Evolutionary conservation across 2,329 filamentous ascomycete genomes (phyloP), one percentile per base, ranked within the genome.

Genomic region (Aotearoamyces nothofagi): DNA sequence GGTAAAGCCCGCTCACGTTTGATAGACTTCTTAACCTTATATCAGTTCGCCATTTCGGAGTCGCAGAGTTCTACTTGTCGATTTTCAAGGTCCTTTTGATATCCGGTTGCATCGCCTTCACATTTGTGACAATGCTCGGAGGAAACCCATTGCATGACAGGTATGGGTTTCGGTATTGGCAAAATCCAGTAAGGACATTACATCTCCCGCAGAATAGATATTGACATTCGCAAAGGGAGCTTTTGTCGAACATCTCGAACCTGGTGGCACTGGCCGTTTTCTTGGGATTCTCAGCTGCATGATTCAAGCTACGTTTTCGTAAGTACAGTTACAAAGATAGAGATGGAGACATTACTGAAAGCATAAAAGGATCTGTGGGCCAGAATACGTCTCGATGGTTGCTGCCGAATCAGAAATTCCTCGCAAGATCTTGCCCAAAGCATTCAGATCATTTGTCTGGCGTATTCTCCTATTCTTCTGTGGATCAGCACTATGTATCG

Each of bases 281-380:
- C 53, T 58, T 45, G 82, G 76, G 52, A 81, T 79, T 11, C 76
- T 86, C 44, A 61, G 84, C 40, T 72, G 70, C 31, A 83, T 84
- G 75, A 57, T 81, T 7, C 79, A 78, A 17, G 79, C 75, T 17
- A 84, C 83, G 37, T 78, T 78, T 0, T 46, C 69, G 4, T 55
- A 66, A 23, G 72, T 8, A 5, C 9, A 15, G 14, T 23, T 23
- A 5, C 15, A 7, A 13, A 10, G 5, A 78, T 39, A 57, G 66
- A 2, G 79, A 70, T 41, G 76, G n/a, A n/a, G n/a, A n/a, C n/a
- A 76, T 11, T 81, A 80, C 47, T 61, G 73, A 10, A 69, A 72
- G 43, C 77, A 71, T 72, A 60, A 58, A 4, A 40, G 59, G 3
- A 67, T 68, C 0, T 73, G 72, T 4, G 73, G 74, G 1, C 72